A percentile compares a stretch with the other conserved stretches of the same genome.
Conservation (phyloP, 371 early-diverging fungal genomes). For the Dentiscutata heterogama region DNA sequence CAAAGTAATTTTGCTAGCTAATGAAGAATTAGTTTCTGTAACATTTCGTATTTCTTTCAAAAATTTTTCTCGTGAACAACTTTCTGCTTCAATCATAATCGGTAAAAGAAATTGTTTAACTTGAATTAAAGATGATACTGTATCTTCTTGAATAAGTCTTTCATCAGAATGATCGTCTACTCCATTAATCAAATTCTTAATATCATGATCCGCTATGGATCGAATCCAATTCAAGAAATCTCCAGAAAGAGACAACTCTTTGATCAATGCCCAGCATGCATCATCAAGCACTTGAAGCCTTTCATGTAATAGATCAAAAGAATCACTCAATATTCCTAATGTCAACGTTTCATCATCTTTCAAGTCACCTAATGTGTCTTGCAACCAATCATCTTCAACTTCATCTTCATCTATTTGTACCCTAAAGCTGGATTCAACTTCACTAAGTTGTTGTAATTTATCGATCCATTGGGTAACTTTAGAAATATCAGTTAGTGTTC, state of each 20-base stretch:
- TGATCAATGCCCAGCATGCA: constrained; percentile 25
- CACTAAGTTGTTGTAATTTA: constrained; percentile 11
- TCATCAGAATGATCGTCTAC: constrained; percentile 44
- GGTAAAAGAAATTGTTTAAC: constrained; percentile 41
- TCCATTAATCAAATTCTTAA: constrained; percentile 45
- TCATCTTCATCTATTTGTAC: neutral
- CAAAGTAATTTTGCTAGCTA: constrained; percentile 38
- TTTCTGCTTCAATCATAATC: neutral
- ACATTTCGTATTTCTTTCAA: constrained; percentile 11
- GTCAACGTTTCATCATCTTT: neutral
- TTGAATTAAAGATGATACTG: constrained; percentile 45
- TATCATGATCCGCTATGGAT: constrained; percentile 31
- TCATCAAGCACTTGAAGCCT: neutral
- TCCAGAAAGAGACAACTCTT: constrained; percentile 18
- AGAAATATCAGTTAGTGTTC: constrained; percentile 9
- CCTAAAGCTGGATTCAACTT: neutral
- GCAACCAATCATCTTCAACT: neutral
- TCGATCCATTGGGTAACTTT: constrained; percentile 11
- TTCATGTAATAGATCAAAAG: neutral
- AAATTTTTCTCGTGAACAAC: neutral
- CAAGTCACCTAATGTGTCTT: neutral
- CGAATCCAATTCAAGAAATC: constrained; percentile 34
- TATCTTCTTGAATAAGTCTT: constrained; percentile 43
- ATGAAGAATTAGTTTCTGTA: constrained; percentile 6
- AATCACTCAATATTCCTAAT: constrained; percentile 11